Percentiles rank a stretch among this genome's conserved stretches.
These are phyloP conservation scores for Salix viminalis DNA, from an alignment of 345 rosid genomes.

Conservation along the genomic window DNA sequence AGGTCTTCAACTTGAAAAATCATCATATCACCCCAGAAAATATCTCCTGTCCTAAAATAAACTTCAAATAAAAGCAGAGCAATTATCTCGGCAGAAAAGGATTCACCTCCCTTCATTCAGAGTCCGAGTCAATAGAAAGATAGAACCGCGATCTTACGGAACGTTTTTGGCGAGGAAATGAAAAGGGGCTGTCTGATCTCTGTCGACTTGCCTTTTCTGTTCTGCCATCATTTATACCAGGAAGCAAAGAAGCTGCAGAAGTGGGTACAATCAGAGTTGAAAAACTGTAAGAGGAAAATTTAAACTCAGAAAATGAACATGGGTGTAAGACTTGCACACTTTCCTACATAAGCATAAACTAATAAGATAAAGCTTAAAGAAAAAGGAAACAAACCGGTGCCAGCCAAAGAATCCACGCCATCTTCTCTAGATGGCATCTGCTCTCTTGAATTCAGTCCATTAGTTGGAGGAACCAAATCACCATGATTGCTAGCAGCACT, in stretches of 20 bases:
- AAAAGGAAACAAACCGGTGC: slow-evolving; percentile 66
- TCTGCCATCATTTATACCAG: slow-evolving; percentile 68
- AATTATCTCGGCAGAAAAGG: slow-evolving; percentile 9
- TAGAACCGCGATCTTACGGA: slow-evolving; percentile 69
- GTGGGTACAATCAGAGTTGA: slow-evolving; percentile 16
- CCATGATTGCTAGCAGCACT: slow-evolving; percentile 47
- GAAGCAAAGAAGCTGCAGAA: slow-evolving; percentile 75
- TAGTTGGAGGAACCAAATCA: slow-evolving; percentile 35
- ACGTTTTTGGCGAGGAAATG: slow-evolving; percentile 84
- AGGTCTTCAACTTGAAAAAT: not conserved
- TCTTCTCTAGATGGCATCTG: slow-evolving; percentile 48
- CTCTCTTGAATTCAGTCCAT: slow-evolving; percentile 52
- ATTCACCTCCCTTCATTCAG: slow-evolving; percentile 47
- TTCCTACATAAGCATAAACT: not conserved
- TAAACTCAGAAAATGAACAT: not conserved
- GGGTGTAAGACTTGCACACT: slow-evolving; percentile 1
- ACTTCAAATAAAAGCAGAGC: slow-evolving; percentile 1
- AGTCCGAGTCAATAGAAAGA: slow-evolving; percentile 76
- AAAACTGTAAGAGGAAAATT: not conserved
- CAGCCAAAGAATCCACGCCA: slow-evolving; percentile 53
- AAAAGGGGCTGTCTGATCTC: slow-evolving; percentile 68
- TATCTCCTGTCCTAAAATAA: slow-evolving; percentile 6
- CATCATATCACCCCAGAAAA: slow-evolving; percentile 33
- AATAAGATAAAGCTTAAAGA: slow-evolving; percentile 1
- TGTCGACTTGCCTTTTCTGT: slow-evolving; percentile 58